A percentile compares a stretch with the other conserved stretches of the same genome.
phyloP scores from a whole-genome alignment of 2,329 filamentous ascomycete species.

The Phialophora macrospora region DNA sequence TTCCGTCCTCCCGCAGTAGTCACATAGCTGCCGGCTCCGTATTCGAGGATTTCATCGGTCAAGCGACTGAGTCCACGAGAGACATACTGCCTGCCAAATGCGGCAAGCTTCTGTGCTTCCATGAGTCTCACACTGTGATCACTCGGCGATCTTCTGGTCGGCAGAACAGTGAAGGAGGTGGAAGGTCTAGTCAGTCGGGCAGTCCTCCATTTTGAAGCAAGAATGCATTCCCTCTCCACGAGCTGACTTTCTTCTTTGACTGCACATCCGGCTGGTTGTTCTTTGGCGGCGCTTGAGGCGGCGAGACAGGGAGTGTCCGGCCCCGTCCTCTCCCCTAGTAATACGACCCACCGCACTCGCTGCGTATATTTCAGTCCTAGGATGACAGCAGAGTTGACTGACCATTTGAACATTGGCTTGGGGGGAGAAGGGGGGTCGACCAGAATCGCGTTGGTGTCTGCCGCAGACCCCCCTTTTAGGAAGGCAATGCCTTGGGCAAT shows the following conservation, averaged over 20 bases:
- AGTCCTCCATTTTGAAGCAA: background rate
- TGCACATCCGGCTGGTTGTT: background rate
- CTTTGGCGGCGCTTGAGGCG: background rate
- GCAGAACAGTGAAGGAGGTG: background rate
- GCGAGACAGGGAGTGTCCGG: background rate
- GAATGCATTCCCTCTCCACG: background rate
- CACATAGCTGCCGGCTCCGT: background rate
- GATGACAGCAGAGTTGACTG: background rate
- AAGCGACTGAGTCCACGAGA: background rate
- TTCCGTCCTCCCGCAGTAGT: background rate
- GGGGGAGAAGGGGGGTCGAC: too few relatives aligned
- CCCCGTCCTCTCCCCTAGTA: background rate
- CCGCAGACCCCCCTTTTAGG: background rate
- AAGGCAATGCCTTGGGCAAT: background rate
- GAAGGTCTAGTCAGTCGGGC: background rate
- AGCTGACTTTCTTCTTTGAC: background rate
- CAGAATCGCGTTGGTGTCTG: background rate
- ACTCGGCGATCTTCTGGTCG: background rate
- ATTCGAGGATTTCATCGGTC: background rate
- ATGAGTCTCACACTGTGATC: background rate
- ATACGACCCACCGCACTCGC: background rate
- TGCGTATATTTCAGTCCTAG: background rate
- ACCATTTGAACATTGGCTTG: background rate
- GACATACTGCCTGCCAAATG: background rate
- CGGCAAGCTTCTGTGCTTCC: background rate